Conservation (phyloP, 805 yeast species). For the Monosporozyma aquatica region DNA sequence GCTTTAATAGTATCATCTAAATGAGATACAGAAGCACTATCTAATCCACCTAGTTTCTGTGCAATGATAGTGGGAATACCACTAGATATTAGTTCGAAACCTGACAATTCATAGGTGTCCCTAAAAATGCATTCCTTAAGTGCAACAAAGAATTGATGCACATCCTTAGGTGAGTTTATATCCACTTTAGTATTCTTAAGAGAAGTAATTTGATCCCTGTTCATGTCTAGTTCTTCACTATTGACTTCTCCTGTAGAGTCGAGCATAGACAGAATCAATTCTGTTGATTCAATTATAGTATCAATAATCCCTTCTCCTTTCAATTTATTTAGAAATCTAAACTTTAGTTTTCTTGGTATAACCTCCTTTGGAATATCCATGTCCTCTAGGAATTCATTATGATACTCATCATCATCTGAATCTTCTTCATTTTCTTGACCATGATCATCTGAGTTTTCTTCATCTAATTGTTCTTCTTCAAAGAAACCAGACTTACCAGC, state of each 20-base stretch:
- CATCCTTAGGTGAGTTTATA: conserved; percentile 22
- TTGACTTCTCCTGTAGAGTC: conserved; percentile 18
- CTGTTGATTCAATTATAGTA: conserved; percentile 10
- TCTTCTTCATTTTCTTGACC: conserved; percentile 17
- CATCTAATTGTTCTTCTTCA: conserved; percentile 20
- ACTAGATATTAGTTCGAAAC: conserved; percentile 66
- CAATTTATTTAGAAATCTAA: conserved; percentile 13
- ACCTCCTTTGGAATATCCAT: conserved; percentile 28
- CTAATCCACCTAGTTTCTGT: conserved; percentile 3
- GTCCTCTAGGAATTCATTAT: conserved; percentile 23
- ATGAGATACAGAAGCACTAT: background rate
- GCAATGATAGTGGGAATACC: conserved; percentile 41
- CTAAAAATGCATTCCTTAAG: conserved; percentile 31
- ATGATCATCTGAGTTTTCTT: conserved; percentile 11
- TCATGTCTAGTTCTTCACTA: conserved; percentile 18
- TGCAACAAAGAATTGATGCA: conserved; percentile 33
- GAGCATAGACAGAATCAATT: conserved; percentile 11
- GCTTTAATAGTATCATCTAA: conserved; percentile 39
- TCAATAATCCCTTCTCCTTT: conserved; percentile 2
- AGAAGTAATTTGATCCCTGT: conserved; percentile 17
- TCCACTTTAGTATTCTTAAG: conserved; percentile 18
- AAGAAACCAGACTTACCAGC: conserved; percentile 7
- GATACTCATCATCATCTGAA: conserved; percentile 27
- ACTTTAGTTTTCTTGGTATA: conserved; percentile 19
- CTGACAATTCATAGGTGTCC: conserved; percentile 39